These are phyloP conservation scores for Cupressus sempervirens DNA, from an alignment of 75 land plant species.

Conservation along the genomic window DNA sequence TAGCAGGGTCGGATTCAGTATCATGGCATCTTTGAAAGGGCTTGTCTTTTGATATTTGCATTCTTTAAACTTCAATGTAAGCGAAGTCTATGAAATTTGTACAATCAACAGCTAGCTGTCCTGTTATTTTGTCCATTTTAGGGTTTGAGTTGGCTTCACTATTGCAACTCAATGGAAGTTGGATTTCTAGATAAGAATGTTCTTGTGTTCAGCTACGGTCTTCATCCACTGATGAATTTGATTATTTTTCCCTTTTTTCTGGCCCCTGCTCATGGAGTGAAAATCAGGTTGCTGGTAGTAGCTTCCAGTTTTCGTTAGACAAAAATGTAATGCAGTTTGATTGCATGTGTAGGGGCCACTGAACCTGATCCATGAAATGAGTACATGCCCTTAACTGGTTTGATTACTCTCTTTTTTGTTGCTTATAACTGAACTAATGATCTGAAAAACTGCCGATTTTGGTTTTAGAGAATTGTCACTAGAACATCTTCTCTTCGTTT, in stretches of 20 bases:
- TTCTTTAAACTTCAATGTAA: constrained; percentile 3
- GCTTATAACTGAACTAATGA: neutral
- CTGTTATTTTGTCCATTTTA: neutral
- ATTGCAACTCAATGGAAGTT: neutral
- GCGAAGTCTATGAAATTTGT: neutral
- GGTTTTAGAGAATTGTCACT: neutral
- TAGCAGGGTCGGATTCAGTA: neutral
- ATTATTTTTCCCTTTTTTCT: neutral
- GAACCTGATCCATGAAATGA: constrained; percentile 3
- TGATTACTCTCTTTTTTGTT: neutral
- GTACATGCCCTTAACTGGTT: neutral
- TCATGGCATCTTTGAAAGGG: neutral
- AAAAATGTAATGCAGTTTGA: neutral
- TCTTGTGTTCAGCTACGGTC: neutral
- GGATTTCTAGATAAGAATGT: neutral
- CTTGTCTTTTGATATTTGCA: neutral
- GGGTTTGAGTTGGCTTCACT: neutral
- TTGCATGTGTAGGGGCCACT: neutral
- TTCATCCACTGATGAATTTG: neutral
- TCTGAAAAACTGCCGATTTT: neutral
- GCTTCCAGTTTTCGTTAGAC: neutral
- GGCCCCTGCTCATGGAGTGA: neutral
- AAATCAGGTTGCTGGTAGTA: neutral
- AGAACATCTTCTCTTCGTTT: neutral
- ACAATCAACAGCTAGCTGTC: neutral